Base-by-base conservation (phyloP, 2,329 filamentous ascomycete species). In the Cercospora nicotianae region DNA sequence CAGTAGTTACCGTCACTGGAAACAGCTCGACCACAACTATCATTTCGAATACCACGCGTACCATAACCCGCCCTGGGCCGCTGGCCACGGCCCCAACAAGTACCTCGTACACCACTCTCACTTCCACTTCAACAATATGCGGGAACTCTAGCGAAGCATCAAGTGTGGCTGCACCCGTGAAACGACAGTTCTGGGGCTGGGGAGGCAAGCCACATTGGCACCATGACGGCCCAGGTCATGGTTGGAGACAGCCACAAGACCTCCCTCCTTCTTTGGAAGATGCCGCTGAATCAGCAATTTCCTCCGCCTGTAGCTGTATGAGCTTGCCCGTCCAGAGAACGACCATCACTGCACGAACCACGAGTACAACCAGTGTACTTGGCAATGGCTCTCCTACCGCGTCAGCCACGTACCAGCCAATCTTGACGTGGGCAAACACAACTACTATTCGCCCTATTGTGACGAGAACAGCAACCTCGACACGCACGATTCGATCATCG, bases 301-400 rank as follows among this genome's bases (percentile, higher is more conserved):
- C 62, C 18, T 64, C 48, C 16, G 62, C 45, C 9, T 64, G 62
- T 51, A 64, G 62, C 23, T 64, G 62, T 33, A 64, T 64, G 62
- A 64, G 62, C 62, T 20, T 64, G 48, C 45, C 48, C 23, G 30
- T 28, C 5, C 13, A 28, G 51, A 64, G 28, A 18, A 57, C 28
- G 3, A 64, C 62, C 4, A 18, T 8, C 12, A 58, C 51, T 5
- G 20, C 12, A 26, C 48, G 48, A 12, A 57, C 51, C 16, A 45
- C 62, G 1, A 33, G 20, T 57, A 51, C 28, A 33, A 16, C 51
- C 53, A 64, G n/a, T 36, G 23, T 36, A 64, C 45, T 16, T 18
- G 28, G 18, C 5, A 36, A 20, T n/a, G 20, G 33, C 31, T 8
- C 20, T 12, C 10, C 31, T 5, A 57, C 62, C 5, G 62, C 62